Evolutionary conservation across 2,329 filamentous ascomycete genomes (phyloP).

Genomic region (Lecanicillium sp.): DNA sequence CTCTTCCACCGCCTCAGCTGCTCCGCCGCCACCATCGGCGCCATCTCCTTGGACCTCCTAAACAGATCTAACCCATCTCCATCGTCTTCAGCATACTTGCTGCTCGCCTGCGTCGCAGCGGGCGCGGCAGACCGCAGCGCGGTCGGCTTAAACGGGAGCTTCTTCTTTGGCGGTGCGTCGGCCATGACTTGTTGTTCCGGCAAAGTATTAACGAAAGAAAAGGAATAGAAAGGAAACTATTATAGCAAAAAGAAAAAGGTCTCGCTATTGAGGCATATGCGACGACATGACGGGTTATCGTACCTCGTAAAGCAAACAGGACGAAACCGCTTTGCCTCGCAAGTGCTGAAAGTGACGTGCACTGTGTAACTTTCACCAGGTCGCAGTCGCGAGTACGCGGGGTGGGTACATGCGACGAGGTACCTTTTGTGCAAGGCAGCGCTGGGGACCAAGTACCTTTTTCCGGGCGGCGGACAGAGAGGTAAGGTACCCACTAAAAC

Average conservation of each 20-base stretch:
- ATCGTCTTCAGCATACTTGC: conserved; percentile 16
- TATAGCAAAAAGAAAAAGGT: conserved; percentile 8
- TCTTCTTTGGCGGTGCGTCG: conserved; percentile 25
- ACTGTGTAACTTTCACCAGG: too few relatives aligned
- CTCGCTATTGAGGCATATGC: too few relatives aligned
- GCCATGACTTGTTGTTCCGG: conserved; percentile 21
- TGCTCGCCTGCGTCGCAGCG: conserved; percentile 16
- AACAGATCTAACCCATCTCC: conserved; percentile 40
- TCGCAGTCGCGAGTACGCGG: too few relatives aligned
- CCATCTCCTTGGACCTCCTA: conserved; percentile 41
- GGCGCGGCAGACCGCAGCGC: conserved; percentile 25
- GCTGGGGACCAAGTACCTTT: too few relatives aligned
- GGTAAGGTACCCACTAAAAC: too few relatives aligned
- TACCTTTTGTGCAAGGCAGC: too few relatives aligned
- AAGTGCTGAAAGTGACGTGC: too few relatives aligned
- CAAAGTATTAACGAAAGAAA: neutral
- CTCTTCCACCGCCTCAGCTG: conserved; percentile 23
- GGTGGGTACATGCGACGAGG: too few relatives aligned
- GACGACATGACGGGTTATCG: too few relatives aligned
- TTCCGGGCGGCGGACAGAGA: too few relatives aligned
- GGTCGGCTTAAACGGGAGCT: conserved; percentile 43
- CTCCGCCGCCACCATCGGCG: conserved; percentile 34
- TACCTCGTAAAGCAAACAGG: too few relatives aligned
- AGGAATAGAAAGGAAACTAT: conserved; percentile 1
- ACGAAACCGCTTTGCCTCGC: too few relatives aligned